Percentiles rank a stretch among this genome's conserved stretches.
Evolutionary conservation across 148 eudicot species (phyloP).

Genomic region (Mesembryanthemum crystallinum): DNA sequence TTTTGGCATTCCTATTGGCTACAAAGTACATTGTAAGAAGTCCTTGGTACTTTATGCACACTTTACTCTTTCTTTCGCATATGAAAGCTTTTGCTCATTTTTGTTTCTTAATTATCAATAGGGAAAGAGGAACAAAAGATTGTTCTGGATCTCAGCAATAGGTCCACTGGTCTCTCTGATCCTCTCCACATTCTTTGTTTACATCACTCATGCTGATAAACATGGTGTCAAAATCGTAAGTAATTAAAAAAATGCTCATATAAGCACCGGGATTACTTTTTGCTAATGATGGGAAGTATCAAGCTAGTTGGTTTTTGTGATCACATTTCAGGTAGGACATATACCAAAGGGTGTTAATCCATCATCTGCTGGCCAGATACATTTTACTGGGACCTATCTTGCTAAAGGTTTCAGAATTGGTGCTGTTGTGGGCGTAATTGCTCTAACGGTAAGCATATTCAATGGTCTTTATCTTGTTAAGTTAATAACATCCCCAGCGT

Average conservation of each 20-base stretch:
- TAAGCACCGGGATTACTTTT: background rate
- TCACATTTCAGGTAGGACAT: conserved; percentile 51
- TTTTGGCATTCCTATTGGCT: conserved; percentile 46
- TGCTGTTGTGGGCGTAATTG: conserved; percentile 54
- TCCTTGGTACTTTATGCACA: background rate
- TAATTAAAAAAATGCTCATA: background rate
- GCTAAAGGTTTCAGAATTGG: conserved; percentile 60
- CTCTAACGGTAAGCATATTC: conserved; percentile 49
- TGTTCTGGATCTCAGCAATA: conserved; percentile 71
- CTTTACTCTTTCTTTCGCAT: background rate
- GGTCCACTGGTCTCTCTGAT: conserved; percentile 64
- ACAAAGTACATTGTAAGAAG: conserved; percentile 50
- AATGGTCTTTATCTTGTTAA: background rate
- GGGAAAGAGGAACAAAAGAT: conserved; percentile 52
- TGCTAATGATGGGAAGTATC: background rate
- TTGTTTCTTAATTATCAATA: background rate
- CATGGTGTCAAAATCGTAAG: conserved; percentile 58
- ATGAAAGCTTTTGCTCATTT: background rate
- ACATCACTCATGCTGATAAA: conserved; percentile 50
- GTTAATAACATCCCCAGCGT: no score
- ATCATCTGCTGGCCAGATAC: conserved; percentile 60
- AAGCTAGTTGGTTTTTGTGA: background rate
- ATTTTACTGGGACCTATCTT: conserved; percentile 46
- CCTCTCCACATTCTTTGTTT: conserved; percentile 49
- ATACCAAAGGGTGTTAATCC: conserved; percentile 63